These are phyloP conservation scores for Aspergillaceae sp. DNA, from an alignment of 2,329 filamentous ascomycete genomes.

Conservation along the genomic window DNA sequence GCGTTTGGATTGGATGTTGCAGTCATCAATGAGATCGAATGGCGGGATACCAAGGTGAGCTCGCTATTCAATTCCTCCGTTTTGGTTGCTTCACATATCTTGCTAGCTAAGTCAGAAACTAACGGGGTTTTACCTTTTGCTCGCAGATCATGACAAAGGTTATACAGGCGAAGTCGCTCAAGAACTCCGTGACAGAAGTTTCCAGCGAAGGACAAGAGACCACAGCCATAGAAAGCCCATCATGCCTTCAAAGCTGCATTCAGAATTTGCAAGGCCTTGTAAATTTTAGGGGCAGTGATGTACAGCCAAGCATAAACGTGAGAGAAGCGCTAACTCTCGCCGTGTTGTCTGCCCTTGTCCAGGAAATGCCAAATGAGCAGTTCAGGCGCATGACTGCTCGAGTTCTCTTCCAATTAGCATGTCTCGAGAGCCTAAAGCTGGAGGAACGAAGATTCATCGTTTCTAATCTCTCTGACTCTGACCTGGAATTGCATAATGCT, in stretches of 20 bases:
- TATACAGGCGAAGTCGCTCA: neutral
- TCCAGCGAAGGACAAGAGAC: neutral
- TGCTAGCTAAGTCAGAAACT: neutral
- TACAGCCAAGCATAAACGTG: neutral
- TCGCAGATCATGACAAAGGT: constrained; percentile 1
- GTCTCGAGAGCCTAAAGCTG: neutral
- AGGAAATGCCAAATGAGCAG: neutral
- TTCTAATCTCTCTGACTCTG: neutral
- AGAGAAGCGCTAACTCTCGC: constrained; percentile 1
- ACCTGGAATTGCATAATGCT: neutral
- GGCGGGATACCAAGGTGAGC: constrained; percentile 52
- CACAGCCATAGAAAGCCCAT: neutral
- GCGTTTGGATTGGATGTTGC: constrained; percentile 49
- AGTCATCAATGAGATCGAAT: constrained; percentile 54
- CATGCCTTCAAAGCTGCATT: neutral
- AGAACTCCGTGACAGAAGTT: neutral
- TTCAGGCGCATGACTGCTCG: neutral
- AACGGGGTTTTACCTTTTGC: neutral
- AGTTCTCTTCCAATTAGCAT: neutral
- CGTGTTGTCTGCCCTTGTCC: neutral
- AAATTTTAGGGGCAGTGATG: neutral
- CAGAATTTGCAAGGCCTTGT: neutral
- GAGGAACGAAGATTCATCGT: neutral
- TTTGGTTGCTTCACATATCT: neutral
- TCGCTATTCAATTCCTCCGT: neutral